These are phyloP conservation scores for Halenospora varia DNA, from an alignment of 495 filamentous ascomycete genomes.

Conservation along the genomic window DNA sequence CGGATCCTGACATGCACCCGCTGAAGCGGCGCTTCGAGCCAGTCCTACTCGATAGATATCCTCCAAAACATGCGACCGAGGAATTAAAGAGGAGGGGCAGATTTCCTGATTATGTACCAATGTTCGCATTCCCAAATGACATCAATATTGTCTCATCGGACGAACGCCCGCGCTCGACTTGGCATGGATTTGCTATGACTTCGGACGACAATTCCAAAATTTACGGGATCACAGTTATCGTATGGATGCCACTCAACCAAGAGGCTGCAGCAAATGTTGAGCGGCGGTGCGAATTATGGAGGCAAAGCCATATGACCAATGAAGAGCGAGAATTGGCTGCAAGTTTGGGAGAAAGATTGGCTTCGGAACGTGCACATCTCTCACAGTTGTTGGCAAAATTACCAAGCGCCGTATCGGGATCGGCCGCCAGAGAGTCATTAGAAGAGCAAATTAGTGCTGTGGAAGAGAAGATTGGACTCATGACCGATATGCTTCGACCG, in stretches of 20 bases:
- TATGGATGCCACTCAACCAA: conserved; percentile 85
- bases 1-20: conserved; percentile 91
- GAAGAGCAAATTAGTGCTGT: conserved; percentile 94
- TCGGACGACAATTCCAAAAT: conserved; percentile 85
- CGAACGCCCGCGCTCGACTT: conserved; percentile 86
- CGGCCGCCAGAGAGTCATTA: conserved; percentile 71
- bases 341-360: conserved; percentile 86
- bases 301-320: conserved; percentile 90
- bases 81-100: conserved; percentile 75
- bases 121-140: conserved; percentile 99
- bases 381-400: conserved; percentile 82
- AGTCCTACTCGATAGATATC: conserved; percentile 89
- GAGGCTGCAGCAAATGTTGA: conserved; percentile 84
- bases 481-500: conserved; percentile 92
- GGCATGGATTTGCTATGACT: conserved; percentile 99
- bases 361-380: conserved; percentile 83
- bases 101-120: conserved; percentile 96
- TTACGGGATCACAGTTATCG: conserved; percentile 85
- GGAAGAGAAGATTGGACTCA: conserved; percentile 94
- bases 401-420: conserved; percentile 74
- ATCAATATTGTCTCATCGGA: conserved; percentile 95
- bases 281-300: conserved; percentile 88
- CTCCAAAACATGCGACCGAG: conserved; percentile 73
- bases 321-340: conserved; percentile 93
- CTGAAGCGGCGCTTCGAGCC: conserved; percentile 92